phyloP scores from a whole-genome alignment of 2,329 filamentous ascomycete genomes.

The Diaporthe ampelina region DNA sequence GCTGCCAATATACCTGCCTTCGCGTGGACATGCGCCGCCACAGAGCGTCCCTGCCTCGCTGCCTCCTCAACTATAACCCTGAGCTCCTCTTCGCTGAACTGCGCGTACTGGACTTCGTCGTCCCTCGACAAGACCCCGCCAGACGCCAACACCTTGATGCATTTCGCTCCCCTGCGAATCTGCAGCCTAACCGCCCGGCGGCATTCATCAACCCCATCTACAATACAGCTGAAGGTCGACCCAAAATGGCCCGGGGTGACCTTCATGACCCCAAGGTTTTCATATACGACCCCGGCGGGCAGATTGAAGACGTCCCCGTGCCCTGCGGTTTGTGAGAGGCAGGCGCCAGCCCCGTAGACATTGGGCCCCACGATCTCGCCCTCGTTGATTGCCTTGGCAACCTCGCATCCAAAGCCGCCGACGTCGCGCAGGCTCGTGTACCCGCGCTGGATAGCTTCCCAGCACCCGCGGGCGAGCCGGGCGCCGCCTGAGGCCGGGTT shows the following conservation, averaged over 20 bases:
- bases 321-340: slow-evolving; percentile 52
- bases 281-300: slow-evolving; percentile 52
- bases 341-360: slow-evolving; percentile 51
- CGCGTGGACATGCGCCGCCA: slow-evolving; percentile 57
- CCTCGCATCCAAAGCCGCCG: slow-evolving; percentile 52
- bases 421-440: slow-evolving; percentile 54
- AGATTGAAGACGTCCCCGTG: slow-evolving; percentile 54
- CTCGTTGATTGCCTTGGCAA: slow-evolving; percentile 49
- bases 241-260: slow-evolving; percentile 51
- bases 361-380: slow-evolving; percentile 52
- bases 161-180: slow-evolving; percentile 56
- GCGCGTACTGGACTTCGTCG: slow-evolving; percentile 55
- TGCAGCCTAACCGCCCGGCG: slow-evolving; percentile 55
- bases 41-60: slow-evolving; percentile 51
- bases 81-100: slow-evolving; percentile 57
- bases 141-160: slow-evolving; percentile 57
- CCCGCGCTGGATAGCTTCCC: slow-evolving; percentile 55
- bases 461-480: slow-evolving; percentile 51
- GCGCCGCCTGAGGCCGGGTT: slow-evolving; percentile 53
- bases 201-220: slow-evolving; percentile 58
- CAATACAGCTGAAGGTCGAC: slow-evolving; percentile 47
- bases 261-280: slow-evolving; percentile 51
- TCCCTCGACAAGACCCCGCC: slow-evolving; percentile 57
- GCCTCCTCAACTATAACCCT: slow-evolving; percentile 55
- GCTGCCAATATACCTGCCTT: slow-evolving; percentile 57